Evolutionary conservation across 164 flowering plant species (phyloP), one percentile per base, ranked within the genome.

Genomic region (Santalum album): DNA sequence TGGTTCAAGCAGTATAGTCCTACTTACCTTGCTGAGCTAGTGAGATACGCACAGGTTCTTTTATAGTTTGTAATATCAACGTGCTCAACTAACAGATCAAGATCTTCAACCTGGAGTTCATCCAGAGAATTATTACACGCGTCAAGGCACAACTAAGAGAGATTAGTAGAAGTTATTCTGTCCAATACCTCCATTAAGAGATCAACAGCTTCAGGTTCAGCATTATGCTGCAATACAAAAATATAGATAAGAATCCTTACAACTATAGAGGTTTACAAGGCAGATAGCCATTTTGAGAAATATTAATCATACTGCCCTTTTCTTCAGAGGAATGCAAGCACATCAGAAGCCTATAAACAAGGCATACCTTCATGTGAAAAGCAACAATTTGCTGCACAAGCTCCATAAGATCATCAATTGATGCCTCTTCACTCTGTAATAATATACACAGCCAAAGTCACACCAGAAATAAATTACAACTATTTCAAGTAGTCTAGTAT

Each of bases 161-260:
- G 50, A 44, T 22, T 12, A 7, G 18, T 21, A 57, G 47, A 62
- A 25, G 18, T 7, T 51, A 10, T 56, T 24, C 36, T 18, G 19
- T 35, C 27, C 3, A 24, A 16, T 74, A 91, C 98, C 94, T 92
- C 98, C 95, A 92, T 92, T 36, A 92, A 68, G 67, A 92, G 90
- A 72, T 92, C 96, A 23, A 87, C 96, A 46, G 96, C 96, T 74
- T 92, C 98, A 36, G 96, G 91, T 65, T 92, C 98, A 23, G 98
- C 96, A 80, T 92, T 92, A 72, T 89, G 98, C 98, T 92, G 86
- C 60, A 71, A 47, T 40, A 43, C 27, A 64, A 60, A 66, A 14
- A 56, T 11, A 19, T 45, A 42, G 48, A 20, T 9, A 16, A 19
- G 45, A n/a, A 55, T 49, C 53, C 32, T 25, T 54, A 1, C 11